Base-by-base conservation (phyloP, 1,284 basidiomycete genomes). In the Cryptococcus sp. region DNA sequence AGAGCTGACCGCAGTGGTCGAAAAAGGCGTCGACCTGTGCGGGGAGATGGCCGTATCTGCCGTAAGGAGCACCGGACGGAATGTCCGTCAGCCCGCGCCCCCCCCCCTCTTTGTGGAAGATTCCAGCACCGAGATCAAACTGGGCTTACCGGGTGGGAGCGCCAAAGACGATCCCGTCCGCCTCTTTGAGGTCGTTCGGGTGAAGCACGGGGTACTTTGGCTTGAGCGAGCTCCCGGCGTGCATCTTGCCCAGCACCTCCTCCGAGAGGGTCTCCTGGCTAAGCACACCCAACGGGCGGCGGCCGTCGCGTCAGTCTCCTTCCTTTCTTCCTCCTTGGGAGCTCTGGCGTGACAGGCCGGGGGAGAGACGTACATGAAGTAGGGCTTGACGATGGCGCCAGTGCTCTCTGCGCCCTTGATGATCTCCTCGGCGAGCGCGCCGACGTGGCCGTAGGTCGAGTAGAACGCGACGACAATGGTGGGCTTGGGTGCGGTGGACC, bases 391-490 rank as follows among this genome's bases (percentile, higher is more conserved):
- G 11, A 74, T 77, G 39, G 88, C 92, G 40, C 91, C 92, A 33
- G 86, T 82, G 13, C 76, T 70, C 72, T 84, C 83, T 66, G 89
- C 78, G 61, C 91, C 91, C 36, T 74, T 78, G 79, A 88, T 88
- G 66, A 88, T 83, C 52, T 84, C 75, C 77, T 93, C 88, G 53
- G 91, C 89, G 74, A 96, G 87, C 85, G 75, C 64, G 65, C 81
- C 81, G 72, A 91, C 83, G 77, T 92, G 90, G 65, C 88, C 88
- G 73, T 88, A 91, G 78, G 88, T 82, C 57, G 85, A 80, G 81
- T 92, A 91, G 80, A 89, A 86, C 67, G 89, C 77, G 69, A 91
- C 89, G 55, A 87, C 89, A 69, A 89, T 80, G 70, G 83, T 84
- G 50, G 87, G 85, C 59, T 69, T 62, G 53, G 54, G 13, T n/a